These are phyloP conservation scores for Mucuna pruriens DNA, from an alignment of 306 rosid genomes.

Conservation along the genomic window DNA sequence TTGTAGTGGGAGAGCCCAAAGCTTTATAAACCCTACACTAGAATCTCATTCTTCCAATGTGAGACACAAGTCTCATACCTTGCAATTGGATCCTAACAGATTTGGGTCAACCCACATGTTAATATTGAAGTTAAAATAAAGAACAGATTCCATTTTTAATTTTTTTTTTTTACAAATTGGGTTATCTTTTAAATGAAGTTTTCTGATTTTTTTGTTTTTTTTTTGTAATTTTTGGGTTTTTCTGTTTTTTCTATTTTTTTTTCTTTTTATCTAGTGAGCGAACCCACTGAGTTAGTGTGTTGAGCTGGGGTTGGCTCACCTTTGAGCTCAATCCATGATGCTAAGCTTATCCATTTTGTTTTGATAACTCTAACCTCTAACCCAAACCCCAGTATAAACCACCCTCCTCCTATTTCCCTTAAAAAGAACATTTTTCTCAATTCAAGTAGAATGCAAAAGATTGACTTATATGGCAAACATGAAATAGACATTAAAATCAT, in stretches of 20 bases:
- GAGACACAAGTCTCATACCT: too few species aligned
- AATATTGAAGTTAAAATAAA: background rate
- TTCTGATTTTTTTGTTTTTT: too few species aligned
- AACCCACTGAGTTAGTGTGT: background rate
- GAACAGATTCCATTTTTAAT: too few species aligned
- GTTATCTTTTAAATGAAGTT: background rate
- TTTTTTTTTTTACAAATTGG: background rate
- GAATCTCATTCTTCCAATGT: too few species aligned
- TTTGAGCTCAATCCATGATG: too few species aligned
- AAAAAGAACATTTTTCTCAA: background rate
- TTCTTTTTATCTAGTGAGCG: background rate
- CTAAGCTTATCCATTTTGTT: too few species aligned
- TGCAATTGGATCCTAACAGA: too few species aligned
- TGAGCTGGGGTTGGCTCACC: background rate
- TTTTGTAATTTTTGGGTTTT: too few species aligned
- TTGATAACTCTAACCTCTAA: background rate
- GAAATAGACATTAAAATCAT: background rate
- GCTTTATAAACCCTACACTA: too few species aligned
- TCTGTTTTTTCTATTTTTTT: too few species aligned
- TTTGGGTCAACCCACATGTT: too few species aligned
- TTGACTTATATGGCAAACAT: background rate
- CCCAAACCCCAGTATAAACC: background rate
- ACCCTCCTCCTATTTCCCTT: background rate
- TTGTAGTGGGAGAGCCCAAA: too few species aligned
- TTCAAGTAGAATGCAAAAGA: constrained; percentile 5